These are phyloP conservation scores for Termitomyces sp. DNA, from an alignment of 768 basidiomycete species.

Conservation along the genomic window DNA sequence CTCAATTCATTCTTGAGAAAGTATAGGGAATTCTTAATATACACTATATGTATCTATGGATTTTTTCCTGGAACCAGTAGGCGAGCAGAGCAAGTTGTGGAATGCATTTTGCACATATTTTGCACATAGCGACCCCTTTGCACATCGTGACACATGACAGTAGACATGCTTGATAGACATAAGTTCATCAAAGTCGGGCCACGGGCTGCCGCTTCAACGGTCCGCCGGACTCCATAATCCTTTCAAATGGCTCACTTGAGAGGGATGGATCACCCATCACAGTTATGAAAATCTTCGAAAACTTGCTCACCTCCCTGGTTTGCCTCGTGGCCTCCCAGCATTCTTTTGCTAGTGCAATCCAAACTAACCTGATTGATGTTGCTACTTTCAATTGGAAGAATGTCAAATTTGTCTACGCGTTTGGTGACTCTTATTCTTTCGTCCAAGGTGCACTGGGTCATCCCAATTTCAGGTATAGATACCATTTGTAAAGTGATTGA, in stretches of 20 bases:
- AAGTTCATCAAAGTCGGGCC: not conserved
- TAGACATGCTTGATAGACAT: too few species aligned
- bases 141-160: too few species aligned
- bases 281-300: not conserved
- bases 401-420: constrained; percentile 46
- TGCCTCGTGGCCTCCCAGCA: not conserved
- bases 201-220: not conserved
- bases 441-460: constrained; percentile 45
- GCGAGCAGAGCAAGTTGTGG: not conserved
- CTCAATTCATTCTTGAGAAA: not conserved
- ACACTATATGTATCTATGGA: not conserved
- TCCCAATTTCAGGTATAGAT: constrained; percentile 46
- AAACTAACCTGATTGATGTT: not conserved
- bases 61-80: not conserved
- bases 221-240: not conserved
- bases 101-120: too few species aligned
- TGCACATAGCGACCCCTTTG: not conserved
- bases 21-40: not conserved
- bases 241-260: not conserved
- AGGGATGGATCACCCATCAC: not conserved
- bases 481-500: not conserved
- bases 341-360: not conserved
- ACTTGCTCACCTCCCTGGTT: not conserved
- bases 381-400: constrained; percentile 38
- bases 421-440: constrained; percentile 57